Base-by-base conservation (phyloP, 2,329 filamentous ascomycete species). In the Cladophialophora psammophila region DNA sequence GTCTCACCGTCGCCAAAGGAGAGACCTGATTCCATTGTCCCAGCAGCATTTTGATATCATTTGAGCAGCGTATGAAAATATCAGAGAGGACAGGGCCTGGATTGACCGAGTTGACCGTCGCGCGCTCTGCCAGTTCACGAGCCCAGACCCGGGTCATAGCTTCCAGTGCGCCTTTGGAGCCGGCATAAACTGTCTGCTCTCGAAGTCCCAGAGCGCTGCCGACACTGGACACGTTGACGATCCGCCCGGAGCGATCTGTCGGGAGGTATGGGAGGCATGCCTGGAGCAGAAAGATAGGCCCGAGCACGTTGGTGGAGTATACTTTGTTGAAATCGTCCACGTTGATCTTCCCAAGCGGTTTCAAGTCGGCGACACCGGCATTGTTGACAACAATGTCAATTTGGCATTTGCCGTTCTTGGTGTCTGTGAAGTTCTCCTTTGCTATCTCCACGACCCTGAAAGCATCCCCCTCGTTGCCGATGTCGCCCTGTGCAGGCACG, bases 161-260 rank as follows among this genome's bases (percentile, higher is more conserved):
- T n/a, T 64, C 62, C 20, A 2, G 8, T 38, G 1, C 42, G 84
- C 88, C 83, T 85, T 91, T 89, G 65, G 92, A 91, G 66, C 94
- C 92, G 68, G 95, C 87, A 80, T 99, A 98, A 86, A 98, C 98
- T 75, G 94, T 92, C 82, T 99, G 95, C 70, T 94, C 94, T 78
- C 97, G 98, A 86, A 97, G 98, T 73, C 94, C 94, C 78, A 98
- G 98, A 79, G 98, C 96, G 81, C 94, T 94, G 74, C 91, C 95
- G 54, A 94, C 97, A 35, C 92, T 96, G 38, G 94, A 94, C 57
- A 95, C 98, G 85, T 98, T 99, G 76, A 99, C 85, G 68, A 99
- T 89, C 75, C 95, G 93, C 72, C 94, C 95, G 76, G 97, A 98
- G 85, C 97, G 97, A 80, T 98, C 94, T 86, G 97, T 96, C 60